phyloP scores from a whole-genome alignment of 1,284 basidiomycete species.

The Hymenochaete sp. region DNA sequence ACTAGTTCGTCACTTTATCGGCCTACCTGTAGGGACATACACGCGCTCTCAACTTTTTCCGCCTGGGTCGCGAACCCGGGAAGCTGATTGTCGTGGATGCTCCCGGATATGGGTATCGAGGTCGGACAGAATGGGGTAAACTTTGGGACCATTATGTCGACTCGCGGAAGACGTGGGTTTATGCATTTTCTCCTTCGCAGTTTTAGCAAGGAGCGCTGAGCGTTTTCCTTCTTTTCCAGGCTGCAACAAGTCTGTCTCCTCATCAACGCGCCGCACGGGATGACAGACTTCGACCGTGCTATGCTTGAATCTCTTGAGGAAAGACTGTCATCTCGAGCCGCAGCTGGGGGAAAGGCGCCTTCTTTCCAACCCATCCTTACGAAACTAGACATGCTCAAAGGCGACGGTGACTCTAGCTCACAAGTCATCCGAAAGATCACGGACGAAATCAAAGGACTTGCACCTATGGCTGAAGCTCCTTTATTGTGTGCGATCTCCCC shows the following conservation, averaged over 20 bases:
- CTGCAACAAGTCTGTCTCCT: slow-evolving; percentile 61
- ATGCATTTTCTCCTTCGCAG: neutral
- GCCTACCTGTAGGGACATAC: slow-evolving; percentile 49
- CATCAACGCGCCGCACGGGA: slow-evolving; percentile 56
- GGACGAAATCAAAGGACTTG: slow-evolving; percentile 38
- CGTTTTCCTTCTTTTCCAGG: slow-evolving; percentile 28
- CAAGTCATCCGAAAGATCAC: slow-evolving; percentile 28
- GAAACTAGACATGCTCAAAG: slow-evolving; percentile 47
- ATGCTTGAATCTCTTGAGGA: slow-evolving; percentile 51
- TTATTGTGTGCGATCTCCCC: slow-evolving; percentile 48
- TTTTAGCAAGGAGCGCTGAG: neutral
- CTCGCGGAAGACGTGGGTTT: slow-evolving; percentile 48
- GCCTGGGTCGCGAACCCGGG: slow-evolving; percentile 46
- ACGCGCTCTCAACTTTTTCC: slow-evolving; percentile 60
- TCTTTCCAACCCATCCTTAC: slow-evolving; percentile 65
- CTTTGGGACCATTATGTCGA: slow-evolving; percentile 57
- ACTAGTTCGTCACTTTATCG: neutral
- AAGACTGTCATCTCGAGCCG: slow-evolving; percentile 25
- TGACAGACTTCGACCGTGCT: slow-evolving; percentile 44
- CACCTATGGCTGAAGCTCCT: slow-evolving; percentile 55
- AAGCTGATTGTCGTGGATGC: slow-evolving; percentile 63
- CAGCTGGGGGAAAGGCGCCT: slow-evolving; percentile 32
- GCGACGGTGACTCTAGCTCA: slow-evolving; percentile 23
- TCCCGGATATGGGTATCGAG: slow-evolving; percentile 68
- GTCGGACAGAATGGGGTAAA: slow-evolving; percentile 62